phyloP scores from a whole-genome alignment of 2,329 filamentous ascomycete species.

The Aspergillus texensis region DNA sequence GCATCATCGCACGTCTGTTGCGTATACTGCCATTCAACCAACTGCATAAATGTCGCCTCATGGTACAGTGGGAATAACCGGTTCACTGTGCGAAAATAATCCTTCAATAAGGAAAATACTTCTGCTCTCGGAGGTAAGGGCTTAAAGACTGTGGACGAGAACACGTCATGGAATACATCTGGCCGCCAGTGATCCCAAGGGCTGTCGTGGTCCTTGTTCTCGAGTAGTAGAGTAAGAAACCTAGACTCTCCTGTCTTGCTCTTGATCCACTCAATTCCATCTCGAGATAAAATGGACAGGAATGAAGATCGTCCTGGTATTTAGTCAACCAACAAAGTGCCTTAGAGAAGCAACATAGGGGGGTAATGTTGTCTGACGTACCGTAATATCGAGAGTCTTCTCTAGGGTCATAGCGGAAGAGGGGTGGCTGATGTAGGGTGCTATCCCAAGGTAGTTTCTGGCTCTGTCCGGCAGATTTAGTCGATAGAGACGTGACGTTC shows the following conservation, averaged over 20 bases:
- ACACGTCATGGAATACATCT: conserved; percentile 91
- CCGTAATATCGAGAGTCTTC: conserved; percentile 87
- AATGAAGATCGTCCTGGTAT: conserved; percentile 79
- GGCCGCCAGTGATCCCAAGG: conserved; percentile 95
- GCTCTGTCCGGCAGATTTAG: conserved; percentile 16
- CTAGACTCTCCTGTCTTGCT: conserved; percentile 89
- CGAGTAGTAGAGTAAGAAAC: conserved; percentile 84
- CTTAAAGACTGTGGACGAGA: conserved; percentile 78
- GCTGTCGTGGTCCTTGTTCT: conserved; percentile 79
- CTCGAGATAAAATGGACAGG: conserved; percentile 94
- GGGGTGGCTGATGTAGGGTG: conserved; percentile 67
- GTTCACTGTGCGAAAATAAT: conserved; percentile 96
- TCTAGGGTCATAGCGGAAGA: conserved; percentile 81
- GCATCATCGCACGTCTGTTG: conserved; percentile 87
- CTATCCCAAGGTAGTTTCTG: conserved; percentile 46
- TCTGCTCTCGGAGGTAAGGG: conserved; percentile 81
- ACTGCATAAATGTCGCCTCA: conserved; percentile 92
- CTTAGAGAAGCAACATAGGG: background rate
- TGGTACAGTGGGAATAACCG: conserved; percentile 96
- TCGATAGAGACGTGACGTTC: background rate
- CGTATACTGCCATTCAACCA: conserved; percentile 92
- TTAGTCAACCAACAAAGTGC: background rate
- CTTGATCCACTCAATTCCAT: conserved; percentile 96
- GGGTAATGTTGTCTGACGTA: conserved; percentile 12
- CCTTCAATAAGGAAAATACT: conserved; percentile 79